Evolutionary conservation across 768 basidiomycete species (phyloP), one percentile per base, ranked within the genome.

Genomic region (Russula lepida): DNA sequence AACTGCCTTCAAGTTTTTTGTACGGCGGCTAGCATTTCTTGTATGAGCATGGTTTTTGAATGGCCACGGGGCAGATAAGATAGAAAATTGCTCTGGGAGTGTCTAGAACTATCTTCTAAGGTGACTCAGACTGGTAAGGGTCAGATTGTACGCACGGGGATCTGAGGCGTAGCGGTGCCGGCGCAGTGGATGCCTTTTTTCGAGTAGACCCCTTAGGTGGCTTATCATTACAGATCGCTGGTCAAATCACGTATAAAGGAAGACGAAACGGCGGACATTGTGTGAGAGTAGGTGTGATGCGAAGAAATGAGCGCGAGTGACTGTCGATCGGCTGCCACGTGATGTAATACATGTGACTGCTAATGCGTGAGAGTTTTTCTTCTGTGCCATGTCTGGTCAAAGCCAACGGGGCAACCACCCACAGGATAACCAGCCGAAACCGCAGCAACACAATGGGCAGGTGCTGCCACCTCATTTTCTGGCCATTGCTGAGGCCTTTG

Each of bases 1-100:
- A 2, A 93, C 84, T 2, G 83, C 78, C 73, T 92, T 93, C 68
- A 91, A 70, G 65, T 90, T 89, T 76, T 89, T 91, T 23, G 87
- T 82, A 23, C 89, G 78, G 8, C 89, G 78, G 61, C 83, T 88
- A 7, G 79, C 68, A 66, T 89, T 89, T 73, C 86, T 89, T 7
- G 76, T 77, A 67, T 89, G 88, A 30, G 77, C 71, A 0, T 82
- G 78, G 65, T 85, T 89, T 73, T 93, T 93, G 77, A 92, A 92
- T 0, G 89, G 86, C 0, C 86, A 79, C 0, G 86, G 84, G 28
- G 72, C 72, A 59, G 89, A 81, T 2, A 88, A 74, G 67, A 86
- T 88, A 0, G 89, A 92, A 19, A 90, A 73, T 56, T 88, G 83
- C 66, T 88, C 88, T 9, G 84, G 84, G 49, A 91, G 74, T 41